phyloP scores from a whole-genome alignment of 2,329 filamentous ascomycete genomes.

The Colletotrichum incanum region DNA sequence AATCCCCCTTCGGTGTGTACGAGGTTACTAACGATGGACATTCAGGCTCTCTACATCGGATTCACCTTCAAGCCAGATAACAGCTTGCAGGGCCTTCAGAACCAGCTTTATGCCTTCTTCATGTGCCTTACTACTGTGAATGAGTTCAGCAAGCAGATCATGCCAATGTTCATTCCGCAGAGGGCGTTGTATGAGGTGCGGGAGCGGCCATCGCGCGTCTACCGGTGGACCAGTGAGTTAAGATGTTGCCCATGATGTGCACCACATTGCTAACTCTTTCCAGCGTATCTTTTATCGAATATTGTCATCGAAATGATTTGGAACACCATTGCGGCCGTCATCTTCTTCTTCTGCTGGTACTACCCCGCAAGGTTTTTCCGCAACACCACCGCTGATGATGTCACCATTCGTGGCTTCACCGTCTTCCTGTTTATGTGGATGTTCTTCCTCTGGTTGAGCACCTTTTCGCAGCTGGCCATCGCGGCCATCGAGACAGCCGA shows the following conservation, averaged over 20 bases:
- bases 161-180: slow-evolving; percentile 80
- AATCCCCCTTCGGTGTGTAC: rapidly evolving
- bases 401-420: slow-evolving; percentile 37
- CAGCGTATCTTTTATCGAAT: slow-evolving; percentile 40
- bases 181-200: slow-evolving; percentile 78
- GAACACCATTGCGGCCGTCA: slow-evolving; percentile 75
- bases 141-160: slow-evolving; percentile 74
- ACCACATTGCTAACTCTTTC: neutral
- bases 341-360: slow-evolving; percentile 79
- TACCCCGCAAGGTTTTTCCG: slow-evolving; percentile 77
- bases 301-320: slow-evolving; percentile 81
- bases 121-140: slow-evolving; percentile 80
- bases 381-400: slow-evolving; percentile 61
- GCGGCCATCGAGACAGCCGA: slow-evolving; percentile 42
- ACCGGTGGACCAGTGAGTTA: slow-evolving; percentile 52
- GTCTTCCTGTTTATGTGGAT: slow-evolving; percentile 44
- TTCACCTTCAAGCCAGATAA: slow-evolving; percentile 74
- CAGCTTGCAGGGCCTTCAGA: slow-evolving; percentile 76
- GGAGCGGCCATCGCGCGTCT: slow-evolving; percentile 77
- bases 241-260: too few relatives aligned
- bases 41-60: slow-evolving; percentile 73
- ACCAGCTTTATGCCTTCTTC: slow-evolving; percentile 79
- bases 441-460: slow-evolving; percentile 43
- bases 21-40: slow-evolving; percentile 51
- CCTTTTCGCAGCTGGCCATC: slow-evolving; percentile 43